Evolutionary conservation across 78 protist genomes (phyloP).

Genomic region (slime mould (Dictyostelium discoideum)): dicty_2.7 NC_007089.4:5263001-5263500

Average conservation of each 20-base stretch:
- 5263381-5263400: background rate
- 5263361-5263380: constrained; percentile 52
- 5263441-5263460: constrained; percentile 45
- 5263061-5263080: background rate
- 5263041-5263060: background rate
- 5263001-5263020: background rate
- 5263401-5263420: background rate
- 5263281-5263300: constrained; percentile 13
- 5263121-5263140: background rate
- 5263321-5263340: background rate
- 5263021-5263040: background rate
- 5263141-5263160: background rate
- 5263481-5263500: constrained; percentile 23
- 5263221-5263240: background rate
- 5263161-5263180: background rate
- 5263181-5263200: background rate
- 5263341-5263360: constrained; percentile 12
- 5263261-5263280: background rate
- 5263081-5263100: background rate
- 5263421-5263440: constrained; percentile 41
- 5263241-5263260: background rate
- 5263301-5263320: background rate
- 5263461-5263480: constrained; percentile 46
- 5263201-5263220: background rate
- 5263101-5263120: background rate